Evolutionary conservation across 2,329 filamentous ascomycete genomes (phyloP), one percentile per base, ranked within the genome.

Genomic region (Botrytis galanthina): DNA sequence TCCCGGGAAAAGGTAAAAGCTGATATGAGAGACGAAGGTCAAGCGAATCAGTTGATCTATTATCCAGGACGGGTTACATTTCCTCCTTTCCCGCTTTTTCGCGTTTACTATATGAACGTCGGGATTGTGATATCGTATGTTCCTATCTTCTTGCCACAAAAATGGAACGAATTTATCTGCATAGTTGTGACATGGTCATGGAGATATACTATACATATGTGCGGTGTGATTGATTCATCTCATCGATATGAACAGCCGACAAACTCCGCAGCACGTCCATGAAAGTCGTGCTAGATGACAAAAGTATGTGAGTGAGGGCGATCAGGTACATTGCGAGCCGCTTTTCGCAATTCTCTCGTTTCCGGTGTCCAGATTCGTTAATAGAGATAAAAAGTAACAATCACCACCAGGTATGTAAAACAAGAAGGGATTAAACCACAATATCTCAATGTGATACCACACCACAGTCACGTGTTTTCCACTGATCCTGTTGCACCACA

Each of bases 401-500:
- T 9, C 26, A 22, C 44, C n/a, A 12, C 42, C n/a, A 22, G 12
- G 14, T 42, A 42, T n/a, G 35, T 22, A 42, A 68, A 68, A 4
- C n/a, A 29, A 26, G 26, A 29, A 68, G 18, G 16, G 26, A 26
- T 8, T 35, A 35, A 35, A 6, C 64, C 64, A n/a, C 46, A 22
- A 26, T 42, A 14, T 48, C 35, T 29, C 9, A 42, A 35, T 29
- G 48, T 42, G 48, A 51, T 32, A n/a, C 10, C 6, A 32, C 51
- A 57, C n/a, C 26, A 59, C 51, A 57, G 37, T 42, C 35, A 69
- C n/a, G 37, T 48, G 37, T 44, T 42, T 68, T 57, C 66, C 35
- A 57, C 37, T 68, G 37, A 68, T 32, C 12, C n/a, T 44, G 66
- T 57, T 42, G 66, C 37, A 69, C 48, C n/a, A 57, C 66, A 32